phyloP scores from a whole-genome alignment of 192 early-diverging fungal genomes.

The Coemansia sp. region DNA sequence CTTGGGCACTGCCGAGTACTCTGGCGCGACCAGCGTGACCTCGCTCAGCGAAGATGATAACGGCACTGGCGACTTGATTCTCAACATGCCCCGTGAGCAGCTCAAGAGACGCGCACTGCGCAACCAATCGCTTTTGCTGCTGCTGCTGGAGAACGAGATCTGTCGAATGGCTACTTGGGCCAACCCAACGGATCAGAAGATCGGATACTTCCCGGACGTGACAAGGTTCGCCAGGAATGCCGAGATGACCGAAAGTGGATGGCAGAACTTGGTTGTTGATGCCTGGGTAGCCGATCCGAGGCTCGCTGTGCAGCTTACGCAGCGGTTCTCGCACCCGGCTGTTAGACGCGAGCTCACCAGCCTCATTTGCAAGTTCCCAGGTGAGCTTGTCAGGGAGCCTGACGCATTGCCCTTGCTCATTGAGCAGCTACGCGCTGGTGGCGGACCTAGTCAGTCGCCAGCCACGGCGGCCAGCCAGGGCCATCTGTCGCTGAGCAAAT shows the following conservation, averaged over 20 bases:
- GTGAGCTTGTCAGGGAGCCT: constrained; percentile 66
- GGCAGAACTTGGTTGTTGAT: constrained; percentile 70
- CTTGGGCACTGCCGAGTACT: constrained; percentile 6
- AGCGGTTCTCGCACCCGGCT: constrained; percentile 70
- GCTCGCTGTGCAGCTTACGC: constrained; percentile 74
- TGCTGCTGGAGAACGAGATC: constrained; percentile 90
- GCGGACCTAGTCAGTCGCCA: not conserved
- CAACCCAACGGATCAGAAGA: constrained; percentile 62
- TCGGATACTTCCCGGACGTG: constrained; percentile 34
- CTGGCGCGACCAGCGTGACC: constrained; percentile 28
- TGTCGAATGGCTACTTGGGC: constrained; percentile 80
- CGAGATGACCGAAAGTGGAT: constrained; percentile 62
- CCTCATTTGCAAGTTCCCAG: constrained; percentile 61
- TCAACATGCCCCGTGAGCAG: constrained; percentile 32
- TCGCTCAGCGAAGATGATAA: constrained; percentile 23
- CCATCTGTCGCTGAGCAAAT: not conserved
- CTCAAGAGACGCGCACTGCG: constrained; percentile 31
- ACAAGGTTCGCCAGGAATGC: constrained; percentile 25
- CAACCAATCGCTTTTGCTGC: constrained; percentile 59
- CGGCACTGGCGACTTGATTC: constrained; percentile 20
- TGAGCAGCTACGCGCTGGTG: constrained; percentile 50
- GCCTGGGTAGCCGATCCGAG: constrained; percentile 86
- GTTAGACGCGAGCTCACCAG: constrained; percentile 65
- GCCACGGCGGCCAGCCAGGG: not conserved
- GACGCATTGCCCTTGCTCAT: constrained; percentile 75